These are phyloP conservation scores for Millerago galiae DNA, from an alignment of 805 yeast species.

Conservation along the genomic window DNA sequence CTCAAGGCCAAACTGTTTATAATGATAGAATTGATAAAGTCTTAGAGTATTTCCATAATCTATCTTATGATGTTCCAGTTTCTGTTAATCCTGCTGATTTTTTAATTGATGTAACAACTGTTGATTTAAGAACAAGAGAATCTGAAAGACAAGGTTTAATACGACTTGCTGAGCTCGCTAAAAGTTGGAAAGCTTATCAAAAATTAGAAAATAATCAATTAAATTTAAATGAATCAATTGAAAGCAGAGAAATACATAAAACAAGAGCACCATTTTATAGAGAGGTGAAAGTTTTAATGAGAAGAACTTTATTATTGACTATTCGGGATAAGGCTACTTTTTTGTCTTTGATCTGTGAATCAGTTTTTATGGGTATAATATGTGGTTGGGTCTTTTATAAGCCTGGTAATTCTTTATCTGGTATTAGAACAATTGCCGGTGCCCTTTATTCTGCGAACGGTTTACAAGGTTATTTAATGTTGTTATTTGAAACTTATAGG, in stretches of 20 bases:
- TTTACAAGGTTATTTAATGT: conserved; percentile 49
- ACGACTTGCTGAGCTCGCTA: conserved; percentile 27
- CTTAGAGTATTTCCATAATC: conserved; percentile 36
- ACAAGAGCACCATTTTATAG: conserved; percentile 35
- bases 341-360: conserved; percentile 15
- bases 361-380: conserved; percentile 20
- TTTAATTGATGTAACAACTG: conserved; percentile 41
- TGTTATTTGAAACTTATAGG: conserved; percentile 54
- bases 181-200: conserved; percentile 28
- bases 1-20: conserved; percentile 47
- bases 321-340: conserved; percentile 40
- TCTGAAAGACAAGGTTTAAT: conserved; percentile 28
- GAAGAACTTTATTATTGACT: conserved; percentile 36
- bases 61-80: conserved; percentile 36
- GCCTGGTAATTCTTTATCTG: conserved; percentile 52
- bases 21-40: conserved; percentile 39
- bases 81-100: conserved; percentile 48
- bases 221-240: not conserved
- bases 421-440: conserved; percentile 53
- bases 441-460: conserved; percentile 48
- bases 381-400: conserved; percentile 75
- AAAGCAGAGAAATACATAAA: not conserved
- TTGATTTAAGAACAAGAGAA: conserved; percentile 35
- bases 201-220: not conserved
- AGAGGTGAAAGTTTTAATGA: conserved; percentile 34